These are phyloP conservation scores for Abelmoschus esculentus DNA, from an alignment of 345 rosid genomes.

Conservation along the genomic window DNA sequence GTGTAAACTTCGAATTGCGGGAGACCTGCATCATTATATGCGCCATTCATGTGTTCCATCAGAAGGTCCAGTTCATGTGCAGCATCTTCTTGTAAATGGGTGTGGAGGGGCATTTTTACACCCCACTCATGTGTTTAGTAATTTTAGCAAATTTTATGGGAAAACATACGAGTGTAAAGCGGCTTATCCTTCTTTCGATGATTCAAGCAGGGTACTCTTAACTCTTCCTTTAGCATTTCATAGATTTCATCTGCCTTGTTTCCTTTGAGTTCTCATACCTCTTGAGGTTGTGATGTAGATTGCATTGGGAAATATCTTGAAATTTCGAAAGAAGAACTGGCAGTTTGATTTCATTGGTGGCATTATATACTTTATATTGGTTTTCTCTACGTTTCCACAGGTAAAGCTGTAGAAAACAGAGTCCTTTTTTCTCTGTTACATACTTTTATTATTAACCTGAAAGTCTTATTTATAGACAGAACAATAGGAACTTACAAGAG, in stretches of 20 bases:
- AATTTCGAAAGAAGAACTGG: slow-evolving; percentile 99
- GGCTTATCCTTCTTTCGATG: slow-evolving; percentile 91
- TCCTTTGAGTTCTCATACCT: slow-evolving; percentile 12
- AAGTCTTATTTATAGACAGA: too few species aligned
- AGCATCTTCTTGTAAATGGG: slow-evolving; percentile 91
- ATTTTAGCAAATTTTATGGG: slow-evolving; percentile 57
- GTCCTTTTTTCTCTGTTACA: too few species aligned
- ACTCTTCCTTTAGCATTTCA: slow-evolving; percentile 8
- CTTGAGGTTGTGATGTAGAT: slow-evolving; percentile 48
- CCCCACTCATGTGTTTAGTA: slow-evolving; percentile 90
- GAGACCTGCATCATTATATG: slow-evolving; percentile 98
- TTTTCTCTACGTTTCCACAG: slow-evolving; percentile 90
- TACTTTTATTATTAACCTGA: too few species aligned
- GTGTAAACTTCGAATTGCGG: slow-evolving; percentile 90
- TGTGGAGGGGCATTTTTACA: slow-evolving; percentile 99
- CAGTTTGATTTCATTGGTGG: slow-evolving; percentile 98
- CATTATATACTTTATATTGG: slow-evolving; percentile 81
- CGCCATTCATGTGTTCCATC: slow-evolving; percentile 83
- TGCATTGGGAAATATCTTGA: slow-evolving; percentile 97
- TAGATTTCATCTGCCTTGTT: slow-evolving; percentile 5
- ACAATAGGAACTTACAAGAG: too few species aligned
- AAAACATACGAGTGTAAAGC: slow-evolving; percentile 67
- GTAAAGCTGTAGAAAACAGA: too few species aligned
- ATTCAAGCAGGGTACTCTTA: slow-evolving; percentile 80
- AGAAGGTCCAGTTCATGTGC: slow-evolving; percentile 64